A percentile compares a stretch with the other conserved stretches of the same genome.
Conservation (phyloP, 208 protist genomes). For the Wallacemonas rigidus region DNA sequence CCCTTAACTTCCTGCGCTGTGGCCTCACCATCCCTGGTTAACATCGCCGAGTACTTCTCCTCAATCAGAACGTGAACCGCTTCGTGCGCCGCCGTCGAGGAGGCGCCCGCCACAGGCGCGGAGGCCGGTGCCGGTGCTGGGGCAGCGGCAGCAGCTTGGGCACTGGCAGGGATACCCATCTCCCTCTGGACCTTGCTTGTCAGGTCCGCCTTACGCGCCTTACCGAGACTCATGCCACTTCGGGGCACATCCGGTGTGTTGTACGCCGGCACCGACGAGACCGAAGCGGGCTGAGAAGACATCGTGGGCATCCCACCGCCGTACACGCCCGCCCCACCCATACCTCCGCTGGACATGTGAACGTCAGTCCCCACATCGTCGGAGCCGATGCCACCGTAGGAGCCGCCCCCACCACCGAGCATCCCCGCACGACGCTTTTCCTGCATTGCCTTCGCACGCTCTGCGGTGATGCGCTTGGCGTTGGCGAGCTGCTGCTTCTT, state of each 20-base stretch:
- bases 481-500: constrained; percentile 88
- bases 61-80: constrained; percentile 61
- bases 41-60: constrained; percentile 66
- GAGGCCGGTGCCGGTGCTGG: neutral
- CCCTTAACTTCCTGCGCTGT: constrained; percentile 62
- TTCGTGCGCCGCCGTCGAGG: constrained; percentile 19
- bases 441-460: constrained; percentile 82
- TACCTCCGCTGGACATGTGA: constrained; percentile 1
- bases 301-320: constrained; percentile 12
- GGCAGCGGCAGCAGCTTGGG: neutral
- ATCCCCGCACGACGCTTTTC: constrained; percentile 54
- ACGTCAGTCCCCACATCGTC: constrained; percentile 27
- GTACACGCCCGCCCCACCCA: constrained; percentile 23
- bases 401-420: constrained; percentile 40
- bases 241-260: constrained; percentile 26
- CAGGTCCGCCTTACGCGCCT: constrained; percentile 71
- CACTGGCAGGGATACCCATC: constrained; percentile 34
- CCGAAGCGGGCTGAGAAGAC: neutral
- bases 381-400: constrained; percentile 81
- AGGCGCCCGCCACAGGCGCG: neutral
- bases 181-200: constrained; percentile 78
- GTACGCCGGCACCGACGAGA: constrained; percentile 3
- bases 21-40: constrained; percentile 61
- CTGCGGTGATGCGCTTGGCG: constrained; percentile 89
- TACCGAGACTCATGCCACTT: constrained; percentile 71